Conservation (phyloP, 257 asterid genomes). For the Buddleja alternifolia region DNA sequence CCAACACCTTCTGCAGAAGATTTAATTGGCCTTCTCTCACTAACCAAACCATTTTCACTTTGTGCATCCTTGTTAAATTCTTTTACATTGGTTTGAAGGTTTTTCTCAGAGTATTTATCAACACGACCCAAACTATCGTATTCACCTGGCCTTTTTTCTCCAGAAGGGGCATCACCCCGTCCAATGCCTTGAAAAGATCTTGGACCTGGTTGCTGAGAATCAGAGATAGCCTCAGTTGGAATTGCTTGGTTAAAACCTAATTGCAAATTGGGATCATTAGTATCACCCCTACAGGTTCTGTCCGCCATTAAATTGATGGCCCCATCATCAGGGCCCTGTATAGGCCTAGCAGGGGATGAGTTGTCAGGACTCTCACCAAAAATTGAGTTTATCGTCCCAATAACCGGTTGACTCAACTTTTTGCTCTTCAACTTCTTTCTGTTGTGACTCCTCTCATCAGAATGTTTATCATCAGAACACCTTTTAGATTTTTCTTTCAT, state of each 20-base stretch:
- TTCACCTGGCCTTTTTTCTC: slow-evolving; percentile 59
- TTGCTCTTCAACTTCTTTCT: slow-evolving; percentile 59
- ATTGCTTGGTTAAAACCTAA: slow-evolving; percentile 44
- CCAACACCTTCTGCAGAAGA: slow-evolving; percentile 46
- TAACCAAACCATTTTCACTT: slow-evolving; percentile 40
- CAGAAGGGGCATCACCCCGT: slow-evolving; percentile 43
- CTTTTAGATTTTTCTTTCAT: slow-evolving; percentile 59
- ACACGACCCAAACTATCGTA: slow-evolving; percentile 50
- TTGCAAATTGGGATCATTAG: slow-evolving; percentile 47
- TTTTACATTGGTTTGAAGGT: slow-evolving; percentile 50
- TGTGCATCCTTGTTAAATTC: slow-evolving; percentile 42
- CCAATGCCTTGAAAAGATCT: slow-evolving; percentile 50
- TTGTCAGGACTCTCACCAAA: slow-evolving; percentile 58
- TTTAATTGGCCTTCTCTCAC: slow-evolving; percentile 46
- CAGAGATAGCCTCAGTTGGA: slow-evolving; percentile 48
- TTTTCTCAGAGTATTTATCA: slow-evolving; percentile 55
- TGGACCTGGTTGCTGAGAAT: slow-evolving; percentile 52
- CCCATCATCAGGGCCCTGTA: slow-evolving; percentile 40
- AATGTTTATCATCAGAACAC: slow-evolving; percentile 50
- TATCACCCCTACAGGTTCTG: slow-evolving; percentile 44
- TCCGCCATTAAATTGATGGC: slow-evolving; percentile 37
- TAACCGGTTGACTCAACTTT: slow-evolving; percentile 47
- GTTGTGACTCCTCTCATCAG: slow-evolving; percentile 46
- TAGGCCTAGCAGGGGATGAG: slow-evolving; percentile 60
- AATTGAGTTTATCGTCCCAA: slow-evolving; percentile 52